Percentiles rank a stretch among this genome's conserved stretches.
Evolutionary conservation across 192 early-diverging fungal genomes (phyloP).

Genomic region (Coemansia sp.): DNA sequence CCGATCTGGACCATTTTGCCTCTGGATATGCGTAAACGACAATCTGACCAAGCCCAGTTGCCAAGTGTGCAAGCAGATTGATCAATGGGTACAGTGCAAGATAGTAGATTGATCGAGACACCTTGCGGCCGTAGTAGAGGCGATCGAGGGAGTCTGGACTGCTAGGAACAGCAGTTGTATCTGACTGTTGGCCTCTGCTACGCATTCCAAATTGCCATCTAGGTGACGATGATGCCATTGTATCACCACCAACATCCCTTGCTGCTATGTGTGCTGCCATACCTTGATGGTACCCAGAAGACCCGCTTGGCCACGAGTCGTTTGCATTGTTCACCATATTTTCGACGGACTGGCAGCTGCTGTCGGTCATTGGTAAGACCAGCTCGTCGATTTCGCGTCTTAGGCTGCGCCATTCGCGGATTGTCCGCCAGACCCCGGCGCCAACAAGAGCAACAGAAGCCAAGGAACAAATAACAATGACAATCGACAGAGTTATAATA

Average conservation of each 20-base stretch:
- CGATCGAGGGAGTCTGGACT: slow-evolving; percentile 52
- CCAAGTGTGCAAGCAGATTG: slow-evolving; percentile 48
- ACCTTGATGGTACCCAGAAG: neutral
- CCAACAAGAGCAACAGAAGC: slow-evolving; percentile 52
- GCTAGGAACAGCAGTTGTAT: slow-evolving; percentile 7
- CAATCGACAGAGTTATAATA: slow-evolving; percentile 48
- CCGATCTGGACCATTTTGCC: slow-evolving; percentile 40
- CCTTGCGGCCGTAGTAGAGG: slow-evolving; percentile 54
- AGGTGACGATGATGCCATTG: neutral
- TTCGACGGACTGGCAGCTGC: slow-evolving; percentile 22
- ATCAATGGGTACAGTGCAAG: slow-evolving; percentile 52
- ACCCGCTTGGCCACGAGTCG: slow-evolving; percentile 5
- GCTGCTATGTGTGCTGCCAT: neutral
- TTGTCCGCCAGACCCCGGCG: slow-evolving; percentile 53
- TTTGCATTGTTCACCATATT: slow-evolving; percentile 1
- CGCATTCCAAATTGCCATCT: neutral
- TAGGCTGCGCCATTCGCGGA: slow-evolving; percentile 53
- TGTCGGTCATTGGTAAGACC: slow-evolving; percentile 49
- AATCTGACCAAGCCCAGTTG: slow-evolving; percentile 50
- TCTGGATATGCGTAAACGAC: slow-evolving; percentile 49
- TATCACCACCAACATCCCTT: neutral
- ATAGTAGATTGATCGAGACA: slow-evolving; percentile 54
- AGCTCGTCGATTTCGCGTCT: slow-evolving; percentile 45
- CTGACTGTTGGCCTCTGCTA: neutral
- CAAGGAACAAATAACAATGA: slow-evolving; percentile 50